Evolutionary conservation across 2,329 filamentous ascomycete species (phyloP), one percentile per base, ranked within the genome.

Genomic region (Leptographium lundbergii): DNA sequence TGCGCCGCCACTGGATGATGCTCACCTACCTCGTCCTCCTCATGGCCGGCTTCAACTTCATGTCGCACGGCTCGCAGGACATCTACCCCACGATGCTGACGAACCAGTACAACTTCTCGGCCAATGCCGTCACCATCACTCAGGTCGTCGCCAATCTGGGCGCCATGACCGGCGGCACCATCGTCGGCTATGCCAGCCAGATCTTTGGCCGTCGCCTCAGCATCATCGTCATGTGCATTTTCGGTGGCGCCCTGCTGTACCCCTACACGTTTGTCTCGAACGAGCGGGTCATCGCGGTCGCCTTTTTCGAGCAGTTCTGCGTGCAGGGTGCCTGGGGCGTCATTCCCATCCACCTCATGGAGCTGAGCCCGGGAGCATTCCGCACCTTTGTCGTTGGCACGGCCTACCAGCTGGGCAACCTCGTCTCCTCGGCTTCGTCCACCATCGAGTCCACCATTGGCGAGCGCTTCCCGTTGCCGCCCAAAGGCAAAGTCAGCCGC

Each of bases 41-140:
- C 53, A 94, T 95, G 89, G 86, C 89, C 3, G 89, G 89, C 6
- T 92, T 95, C 77, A 95, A 94, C 73, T 95, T 92, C 68, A 61
- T 65, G 68, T 65, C 53, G 27, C 88, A 92, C 74, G 89, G 87
- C 1, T 86, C 83, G 27, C 88, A 92, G 69, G 88, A 92, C 73
- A 86, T 81, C 55, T 91, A 91, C 74, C 90, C 88, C 0, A 91
- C 88, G 3, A 87, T 91, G 85, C 76, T 86, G 14, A 36, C 47
- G 34, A 65, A 64, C 62, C 64, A 65, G 62, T 63, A 60, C 59
- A 58, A 61, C 45, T 64, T 65, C 51, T 63, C 62, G 27, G 48
- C 62, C 59, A 57, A 64, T 24, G 60, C 61, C 47, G 59, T 63
- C 45, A 65, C 63, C 29, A 57, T 64, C 47, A 79, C 78, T 5